A percentile compares a stretch with the other conserved stretches of the same genome.
phyloP scores from a whole-genome alignment of 306 rosid species.

The Rubus parviflorus region DNA sequence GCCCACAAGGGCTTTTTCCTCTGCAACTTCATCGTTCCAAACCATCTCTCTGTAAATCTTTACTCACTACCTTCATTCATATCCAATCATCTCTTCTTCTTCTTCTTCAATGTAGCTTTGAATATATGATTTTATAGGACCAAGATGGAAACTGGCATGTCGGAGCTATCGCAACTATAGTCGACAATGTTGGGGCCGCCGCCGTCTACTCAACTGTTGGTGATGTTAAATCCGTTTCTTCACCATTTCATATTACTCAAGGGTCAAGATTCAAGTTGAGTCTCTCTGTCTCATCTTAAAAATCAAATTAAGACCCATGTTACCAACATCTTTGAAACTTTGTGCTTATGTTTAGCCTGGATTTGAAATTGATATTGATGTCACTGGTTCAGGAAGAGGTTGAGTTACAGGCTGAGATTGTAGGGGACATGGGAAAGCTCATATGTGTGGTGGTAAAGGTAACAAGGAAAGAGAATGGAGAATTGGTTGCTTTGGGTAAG shows the following conservation, averaged over 20 bases:
- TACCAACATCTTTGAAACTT: neutral
- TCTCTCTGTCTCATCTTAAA: neutral
- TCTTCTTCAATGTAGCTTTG: neutral
- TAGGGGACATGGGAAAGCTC: slow-evolving; percentile 30
- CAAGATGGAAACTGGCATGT: slow-evolving; percentile 48
- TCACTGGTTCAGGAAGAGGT: slow-evolving; percentile 42
- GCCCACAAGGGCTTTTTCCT: slow-evolving; percentile 22
- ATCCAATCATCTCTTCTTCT: neutral
- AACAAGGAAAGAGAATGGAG: slow-evolving; percentile 28
- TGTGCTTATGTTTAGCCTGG: neutral
- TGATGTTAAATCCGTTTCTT: slow-evolving; percentile 20
- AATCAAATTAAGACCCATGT: neutral
- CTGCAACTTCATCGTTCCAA: slow-evolving; percentile 24
- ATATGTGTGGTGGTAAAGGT: slow-evolving; percentile 37
- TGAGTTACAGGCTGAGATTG: slow-evolving; percentile 40
- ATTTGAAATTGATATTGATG: neutral
- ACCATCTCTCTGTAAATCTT: slow-evolving; percentile 13
- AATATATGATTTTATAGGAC: slow-evolving; percentile 22
- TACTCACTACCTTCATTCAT: neutral
- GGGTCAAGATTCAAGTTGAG: slow-evolving; percentile 36
- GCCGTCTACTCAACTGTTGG: neutral
- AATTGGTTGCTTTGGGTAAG: slow-evolving; percentile 42
- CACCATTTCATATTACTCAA: slow-evolving; percentile 33
- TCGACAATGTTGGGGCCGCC: slow-evolving; percentile 28
- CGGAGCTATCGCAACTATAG: slow-evolving; percentile 46